Conservation (phyloP, 768 basidiomycete species). For the Podaxis sp. region DNA sequence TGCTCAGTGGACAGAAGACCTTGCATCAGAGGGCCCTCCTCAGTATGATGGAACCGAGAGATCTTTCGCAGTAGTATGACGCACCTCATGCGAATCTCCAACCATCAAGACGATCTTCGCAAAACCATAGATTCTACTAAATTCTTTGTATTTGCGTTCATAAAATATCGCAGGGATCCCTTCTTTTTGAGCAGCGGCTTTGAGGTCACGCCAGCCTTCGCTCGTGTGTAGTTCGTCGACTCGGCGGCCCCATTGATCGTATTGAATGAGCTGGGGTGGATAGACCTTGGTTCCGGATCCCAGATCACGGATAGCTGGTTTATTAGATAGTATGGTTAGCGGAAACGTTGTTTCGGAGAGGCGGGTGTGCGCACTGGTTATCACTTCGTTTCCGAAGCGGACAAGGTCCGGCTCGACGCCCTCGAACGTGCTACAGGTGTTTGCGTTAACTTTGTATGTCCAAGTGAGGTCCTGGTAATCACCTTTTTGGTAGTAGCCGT, state of each 20-base stretch:
- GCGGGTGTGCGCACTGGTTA: constrained; percentile 39
- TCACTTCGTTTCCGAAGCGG: constrained; percentile 51
- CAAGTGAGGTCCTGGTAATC: constrained; percentile 8
- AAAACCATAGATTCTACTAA: constrained; percentile 62
- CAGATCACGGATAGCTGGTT: constrained; percentile 50
- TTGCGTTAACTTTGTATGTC: background rate
- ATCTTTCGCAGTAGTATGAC: constrained; percentile 12
- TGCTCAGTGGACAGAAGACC: constrained; percentile 71
- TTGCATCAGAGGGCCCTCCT: constrained; percentile 17
- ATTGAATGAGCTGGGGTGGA: constrained; percentile 58
- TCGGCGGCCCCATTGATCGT: constrained; percentile 69
- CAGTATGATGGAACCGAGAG: background rate
- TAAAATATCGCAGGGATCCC: constrained; percentile 67
- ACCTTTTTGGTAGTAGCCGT: constrained; percentile 49
- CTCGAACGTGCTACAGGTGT: constrained; percentile 29
- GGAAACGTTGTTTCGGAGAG: background rate
- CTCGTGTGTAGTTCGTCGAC: constrained; percentile 65
- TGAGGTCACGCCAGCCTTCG: constrained; percentile 70
- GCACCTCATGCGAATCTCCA: constrained; percentile 61
- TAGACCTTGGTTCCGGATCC: constrained; percentile 36
- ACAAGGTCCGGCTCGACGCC: constrained; percentile 61
- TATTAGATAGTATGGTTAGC: background rate
- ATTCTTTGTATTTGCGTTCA: constrained; percentile 55
- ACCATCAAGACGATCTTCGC: constrained; percentile 58
- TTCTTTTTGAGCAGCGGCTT: constrained; percentile 55